Evolutionary conservation across 2,329 filamentous ascomycete genomes (phyloP).

Genomic region (Colletotrichum sp.): DNA sequence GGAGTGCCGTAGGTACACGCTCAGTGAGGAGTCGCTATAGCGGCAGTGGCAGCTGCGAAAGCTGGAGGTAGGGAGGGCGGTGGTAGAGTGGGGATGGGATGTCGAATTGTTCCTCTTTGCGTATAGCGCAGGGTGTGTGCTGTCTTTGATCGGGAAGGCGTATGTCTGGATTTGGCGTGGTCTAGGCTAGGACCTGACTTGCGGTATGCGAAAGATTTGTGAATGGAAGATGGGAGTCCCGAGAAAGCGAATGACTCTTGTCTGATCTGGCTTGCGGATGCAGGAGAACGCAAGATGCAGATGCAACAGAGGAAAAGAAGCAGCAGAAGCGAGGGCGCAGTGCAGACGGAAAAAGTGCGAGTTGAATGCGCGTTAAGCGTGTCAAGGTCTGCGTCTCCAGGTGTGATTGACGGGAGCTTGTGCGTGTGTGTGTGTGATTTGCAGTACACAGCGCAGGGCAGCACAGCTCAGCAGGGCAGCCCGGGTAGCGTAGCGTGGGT

Average conservation of each 20-base stretch:
- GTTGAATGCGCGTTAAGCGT: not conserved
- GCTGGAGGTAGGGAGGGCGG: not conserved
- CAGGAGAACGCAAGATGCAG: constrained; percentile 1
- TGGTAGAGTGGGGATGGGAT: constrained; percentile 15
- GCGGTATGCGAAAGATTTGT: not conserved
- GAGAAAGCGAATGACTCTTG: constrained; percentile 16
- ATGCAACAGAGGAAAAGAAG: not conserved
- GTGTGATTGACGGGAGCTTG: not conserved
- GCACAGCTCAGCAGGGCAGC: not conserved
- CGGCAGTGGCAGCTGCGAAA: not conserved
- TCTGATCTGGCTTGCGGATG: constrained; percentile 14
- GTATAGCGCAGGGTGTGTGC: constrained; percentile 19
- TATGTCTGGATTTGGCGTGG: constrained; percentile 18
- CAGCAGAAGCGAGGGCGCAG: not conserved
- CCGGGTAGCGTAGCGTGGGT: not conserved
- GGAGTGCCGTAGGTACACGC: constrained; percentile 13
- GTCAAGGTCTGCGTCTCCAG: not conserved
- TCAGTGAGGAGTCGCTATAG: not conserved
- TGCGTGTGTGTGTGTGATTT: not conserved
- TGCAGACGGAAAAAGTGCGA: not conserved
- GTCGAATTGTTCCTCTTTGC: constrained; percentile 18
- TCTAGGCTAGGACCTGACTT: constrained; percentile 15
- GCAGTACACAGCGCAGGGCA: not conserved
- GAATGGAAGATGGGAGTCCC: constrained; percentile 2
- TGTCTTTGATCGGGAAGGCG: constrained; percentile 13